Percentiles rank a stretch among this genome's conserved stretches.
phyloP scores from a whole-genome alignment of 2,329 filamentous ascomycete species.

The Cadophora sp. region DNA sequence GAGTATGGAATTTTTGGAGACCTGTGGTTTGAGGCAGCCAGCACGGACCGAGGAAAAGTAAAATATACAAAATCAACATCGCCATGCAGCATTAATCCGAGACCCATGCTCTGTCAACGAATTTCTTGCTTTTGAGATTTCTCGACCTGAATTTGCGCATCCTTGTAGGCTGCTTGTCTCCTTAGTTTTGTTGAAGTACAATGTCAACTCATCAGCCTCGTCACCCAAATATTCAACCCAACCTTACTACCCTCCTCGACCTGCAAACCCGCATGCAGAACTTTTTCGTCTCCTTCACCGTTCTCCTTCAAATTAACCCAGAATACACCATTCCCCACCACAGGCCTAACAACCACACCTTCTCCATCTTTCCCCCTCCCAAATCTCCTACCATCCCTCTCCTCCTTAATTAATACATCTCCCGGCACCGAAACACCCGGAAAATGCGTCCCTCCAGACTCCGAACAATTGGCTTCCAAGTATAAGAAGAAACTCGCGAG shows the following conservation, averaged over 20 bases:
- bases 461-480: background rate
- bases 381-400: no score
- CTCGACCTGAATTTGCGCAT: no score
- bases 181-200: no score
- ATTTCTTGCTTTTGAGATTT: no score
- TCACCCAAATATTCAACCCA: conserved; percentile 62
- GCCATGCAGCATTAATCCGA: no score
- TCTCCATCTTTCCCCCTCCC: background rate
- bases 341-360: conserved; percentile 3
- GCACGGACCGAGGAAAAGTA: no score
- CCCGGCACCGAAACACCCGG: background rate
- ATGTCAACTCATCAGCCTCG: background rate
- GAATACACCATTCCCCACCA: conserved; percentile 60
- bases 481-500: background rate
- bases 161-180: no score
- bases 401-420: background rate
- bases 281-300: conserved; percentile 59
- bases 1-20: no score
- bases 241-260: conserved; percentile 61
- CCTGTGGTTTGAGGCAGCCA: no score
- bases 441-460: background rate
- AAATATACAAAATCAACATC: no score
- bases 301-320: conserved; percentile 63
- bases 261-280: conserved; percentile 63
- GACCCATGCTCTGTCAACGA: no score